Conservation (phyloP, 1,139 yeast genomes). For the Meyerozyma athensensis region DNA sequence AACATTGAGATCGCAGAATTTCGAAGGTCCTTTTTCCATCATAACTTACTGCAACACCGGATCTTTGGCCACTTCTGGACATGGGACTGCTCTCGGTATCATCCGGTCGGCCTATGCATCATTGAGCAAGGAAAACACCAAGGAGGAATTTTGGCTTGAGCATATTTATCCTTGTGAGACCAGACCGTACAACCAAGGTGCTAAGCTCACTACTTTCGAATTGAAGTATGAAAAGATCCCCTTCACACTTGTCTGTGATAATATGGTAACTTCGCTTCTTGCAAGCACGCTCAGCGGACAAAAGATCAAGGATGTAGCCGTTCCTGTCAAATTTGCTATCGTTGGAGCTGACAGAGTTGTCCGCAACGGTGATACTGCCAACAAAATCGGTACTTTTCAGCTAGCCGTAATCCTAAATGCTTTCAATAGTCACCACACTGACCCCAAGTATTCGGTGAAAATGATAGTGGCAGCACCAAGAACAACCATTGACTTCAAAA, state of each 20-base stretch:
- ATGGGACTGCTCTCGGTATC: slow-evolving; percentile 94
- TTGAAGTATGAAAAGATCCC: slow-evolving; percentile 82
- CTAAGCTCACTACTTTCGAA: slow-evolving; percentile 88
- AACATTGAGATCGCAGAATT: slow-evolving; percentile 42
- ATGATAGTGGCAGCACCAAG: slow-evolving; percentile 94
- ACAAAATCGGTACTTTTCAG: slow-evolving; percentile 95
- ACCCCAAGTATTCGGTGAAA: slow-evolving; percentile 50
- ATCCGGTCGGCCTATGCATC: slow-evolving; percentile 63
- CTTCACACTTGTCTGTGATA: slow-evolving; percentile 82
- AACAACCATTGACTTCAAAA: slow-evolving; percentile 75
- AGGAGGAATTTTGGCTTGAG: slow-evolving; percentile 41
- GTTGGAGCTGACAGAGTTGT: slow-evolving; percentile 99
- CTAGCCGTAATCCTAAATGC: slow-evolving; percentile 60
- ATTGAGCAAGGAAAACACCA: slow-evolving; percentile 24
- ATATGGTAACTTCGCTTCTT: slow-evolving; percentile 82
- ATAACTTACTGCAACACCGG: slow-evolving; percentile 86
- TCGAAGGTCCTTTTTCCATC: slow-evolving; percentile 67
- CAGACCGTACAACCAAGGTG: slow-evolving; percentile 95
- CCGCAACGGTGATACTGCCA: slow-evolving; percentile 89
- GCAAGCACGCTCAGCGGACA: slow-evolving; percentile 21
- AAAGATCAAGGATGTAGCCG: slow-evolving; percentile 22
- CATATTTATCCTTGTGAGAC: slow-evolving; percentile 90
- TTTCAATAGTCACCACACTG: slow-evolving; percentile 36
- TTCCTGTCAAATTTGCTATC: slow-evolving; percentile 77
- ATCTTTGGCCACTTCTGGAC: slow-evolving; percentile 93